A percentile compares a stretch with the other conserved stretches of the same genome.
These are phyloP conservation scores for Sapria himalayana DNA, from an alignment of 345 rosid genomes.

Conservation along the genomic window DNA sequence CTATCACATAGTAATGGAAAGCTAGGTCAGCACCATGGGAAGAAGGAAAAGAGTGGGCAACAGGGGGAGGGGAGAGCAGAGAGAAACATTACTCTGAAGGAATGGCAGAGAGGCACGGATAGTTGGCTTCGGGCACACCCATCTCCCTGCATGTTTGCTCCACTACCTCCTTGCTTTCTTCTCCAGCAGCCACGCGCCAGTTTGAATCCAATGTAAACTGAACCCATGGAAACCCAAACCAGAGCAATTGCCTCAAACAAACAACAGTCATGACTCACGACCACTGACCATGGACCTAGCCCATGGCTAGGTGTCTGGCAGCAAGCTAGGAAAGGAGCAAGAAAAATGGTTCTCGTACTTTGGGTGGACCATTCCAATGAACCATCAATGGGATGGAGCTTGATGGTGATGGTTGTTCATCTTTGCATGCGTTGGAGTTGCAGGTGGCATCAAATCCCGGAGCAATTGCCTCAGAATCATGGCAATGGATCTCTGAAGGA, in stretches of 20 bases:
- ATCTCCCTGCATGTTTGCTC: slow-evolving; percentile 23
- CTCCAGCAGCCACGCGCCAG: slow-evolving; percentile 33
- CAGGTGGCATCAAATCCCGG: slow-evolving; percentile 7
- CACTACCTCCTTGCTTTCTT: slow-evolving; percentile 28
- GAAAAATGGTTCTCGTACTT: slow-evolving; percentile 13
- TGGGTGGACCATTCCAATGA: slow-evolving; percentile 29
- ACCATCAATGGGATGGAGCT: no score
- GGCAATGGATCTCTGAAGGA: slow-evolving; percentile 34
- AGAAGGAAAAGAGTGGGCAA: background rate
- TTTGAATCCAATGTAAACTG: slow-evolving; percentile 19
- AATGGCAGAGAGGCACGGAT: slow-evolving; percentile 23
- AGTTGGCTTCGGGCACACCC: slow-evolving; percentile 29
- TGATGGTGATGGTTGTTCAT: no score
- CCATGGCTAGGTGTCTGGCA: background rate
- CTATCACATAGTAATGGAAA: slow-evolving; percentile 12
- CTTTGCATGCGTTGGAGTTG: slow-evolving; percentile 11
- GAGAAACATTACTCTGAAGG: slow-evolving; percentile 22
- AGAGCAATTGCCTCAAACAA: background rate
- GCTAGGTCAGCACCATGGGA: background rate
- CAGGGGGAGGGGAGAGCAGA: background rate
- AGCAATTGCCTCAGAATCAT: slow-evolving; percentile 18
- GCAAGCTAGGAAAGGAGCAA: background rate
- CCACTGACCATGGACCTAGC: background rate
- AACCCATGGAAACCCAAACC: background rate
- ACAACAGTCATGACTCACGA: background rate